phyloP scores from a whole-genome alignment of 371 early-diverging fungal genomes.

The Mortierella sp. region DNA sequence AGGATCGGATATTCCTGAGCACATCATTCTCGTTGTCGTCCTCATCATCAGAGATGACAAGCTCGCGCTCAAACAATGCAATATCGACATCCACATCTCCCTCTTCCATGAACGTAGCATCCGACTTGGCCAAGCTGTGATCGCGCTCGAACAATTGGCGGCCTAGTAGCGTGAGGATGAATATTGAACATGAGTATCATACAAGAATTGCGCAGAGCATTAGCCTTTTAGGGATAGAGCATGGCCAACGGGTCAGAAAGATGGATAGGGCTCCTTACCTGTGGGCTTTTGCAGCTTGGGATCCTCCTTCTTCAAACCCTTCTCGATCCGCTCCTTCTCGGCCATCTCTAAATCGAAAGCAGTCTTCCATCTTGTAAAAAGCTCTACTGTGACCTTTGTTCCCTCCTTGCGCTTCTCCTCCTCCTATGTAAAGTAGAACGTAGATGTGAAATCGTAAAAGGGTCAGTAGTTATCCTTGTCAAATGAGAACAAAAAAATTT shows the following conservation, averaged over 20 bases:
- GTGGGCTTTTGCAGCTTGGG: conserved; percentile 70
- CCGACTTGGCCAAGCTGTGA: conserved; percentile 85
- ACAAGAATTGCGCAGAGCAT: neutral
- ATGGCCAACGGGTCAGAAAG: neutral
- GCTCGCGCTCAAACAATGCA: conserved; percentile 76
- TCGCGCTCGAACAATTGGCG: conserved; percentile 95
- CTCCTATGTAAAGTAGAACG: conserved; percentile 39
- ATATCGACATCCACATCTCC: conserved; percentile 89
- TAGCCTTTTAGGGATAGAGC: neutral
- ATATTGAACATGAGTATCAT: neutral
- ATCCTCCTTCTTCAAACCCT: conserved; percentile 58
- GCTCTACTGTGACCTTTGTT: conserved; percentile 85
- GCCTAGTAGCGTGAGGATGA: conserved; percentile 62
- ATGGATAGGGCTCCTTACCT: conserved; percentile 56
- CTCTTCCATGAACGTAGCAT: conserved; percentile 86
- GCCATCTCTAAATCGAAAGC: conserved; percentile 83
- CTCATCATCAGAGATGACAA: conserved; percentile 66
- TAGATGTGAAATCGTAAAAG: neutral
- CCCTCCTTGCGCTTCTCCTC: conserved; percentile 87
- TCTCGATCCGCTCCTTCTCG: conserved; percentile 68
- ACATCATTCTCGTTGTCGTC: conserved; percentile 71
- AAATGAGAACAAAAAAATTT: neutral
- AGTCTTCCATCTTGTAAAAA: conserved; percentile 86
- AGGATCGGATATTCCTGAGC: conserved; percentile 50
- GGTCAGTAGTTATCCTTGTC: neutral